A percentile compares a stretch with the other conserved stretches of the same genome.
Evolutionary conservation across 345 rosid genomes (phyloP).

Genomic region (Camelina sativa): DNA sequence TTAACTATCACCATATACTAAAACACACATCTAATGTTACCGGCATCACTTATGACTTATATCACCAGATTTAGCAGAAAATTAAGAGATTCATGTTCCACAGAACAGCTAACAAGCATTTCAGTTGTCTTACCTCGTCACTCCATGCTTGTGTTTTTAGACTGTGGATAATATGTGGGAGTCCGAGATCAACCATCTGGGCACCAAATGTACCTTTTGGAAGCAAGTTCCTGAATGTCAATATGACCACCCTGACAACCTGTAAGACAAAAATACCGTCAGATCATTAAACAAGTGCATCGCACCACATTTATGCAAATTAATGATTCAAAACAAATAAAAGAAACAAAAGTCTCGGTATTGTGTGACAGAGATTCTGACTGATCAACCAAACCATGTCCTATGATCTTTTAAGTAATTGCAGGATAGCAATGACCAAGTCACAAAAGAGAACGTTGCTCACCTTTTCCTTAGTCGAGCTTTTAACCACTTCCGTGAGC

Average conservation of each 20-base stretch:
- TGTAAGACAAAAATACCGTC: slow-evolving; percentile 39
- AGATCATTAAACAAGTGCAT: slow-evolving; percentile 29
- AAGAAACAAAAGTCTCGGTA: slow-evolving; percentile 21
- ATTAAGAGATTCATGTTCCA: neutral
- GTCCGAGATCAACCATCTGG: slow-evolving; percentile 95
- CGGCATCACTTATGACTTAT: neutral
- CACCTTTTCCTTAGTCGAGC: slow-evolving; percentile 96
- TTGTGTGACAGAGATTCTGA: slow-evolving; percentile 19
- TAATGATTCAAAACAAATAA: slow-evolving; percentile 1
- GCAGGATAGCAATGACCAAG: slow-evolving; percentile 14
- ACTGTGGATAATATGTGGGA: slow-evolving; percentile 88
- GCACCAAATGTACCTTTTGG: slow-evolving; percentile 88
- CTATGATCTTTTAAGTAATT: neutral
- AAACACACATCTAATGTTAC: neutral
- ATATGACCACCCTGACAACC: slow-evolving; percentile 93
- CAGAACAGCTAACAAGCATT: slow-evolving; percentile 10
- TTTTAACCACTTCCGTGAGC: slow-evolving; percentile 78
- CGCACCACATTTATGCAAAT: neutral
- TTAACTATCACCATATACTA: slow-evolving; percentile 1
- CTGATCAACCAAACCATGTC: slow-evolving; percentile 3
- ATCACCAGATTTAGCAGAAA: neutral
- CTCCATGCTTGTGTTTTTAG: slow-evolving; percentile 97
- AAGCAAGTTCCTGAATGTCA: slow-evolving; percentile 84
- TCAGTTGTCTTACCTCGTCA: slow-evolving; percentile 74
- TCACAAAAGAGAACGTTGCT: slow-evolving; percentile 36